Conservation (phyloP, 352 stramenopile genomes). For the Phytopythium delawarense region DNA sequence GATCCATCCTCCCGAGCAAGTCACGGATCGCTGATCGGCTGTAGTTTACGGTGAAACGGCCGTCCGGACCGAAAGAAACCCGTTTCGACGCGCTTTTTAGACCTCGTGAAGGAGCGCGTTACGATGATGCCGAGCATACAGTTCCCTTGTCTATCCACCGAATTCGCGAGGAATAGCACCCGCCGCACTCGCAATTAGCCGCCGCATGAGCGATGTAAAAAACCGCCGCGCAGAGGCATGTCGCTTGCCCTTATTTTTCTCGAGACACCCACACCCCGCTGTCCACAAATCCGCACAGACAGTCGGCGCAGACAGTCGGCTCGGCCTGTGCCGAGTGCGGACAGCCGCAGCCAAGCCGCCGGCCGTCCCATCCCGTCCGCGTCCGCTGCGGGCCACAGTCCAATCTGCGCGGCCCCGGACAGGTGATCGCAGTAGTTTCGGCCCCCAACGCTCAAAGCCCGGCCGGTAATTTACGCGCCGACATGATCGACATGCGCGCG, state of each 20-base stretch:
- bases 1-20: not conserved
- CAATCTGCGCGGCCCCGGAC: not conserved
- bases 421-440: not conserved
- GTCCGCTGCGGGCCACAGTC: not conserved
- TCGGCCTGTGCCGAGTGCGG: not conserved
- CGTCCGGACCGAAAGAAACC: too few relatives aligned
- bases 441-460: too few relatives aligned
- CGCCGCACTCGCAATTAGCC: too few relatives aligned
- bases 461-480: not conserved
- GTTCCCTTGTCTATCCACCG: too few relatives aligned
- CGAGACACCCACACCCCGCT: not conserved
- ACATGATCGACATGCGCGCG: constrained; percentile 10
- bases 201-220: too few relatives aligned
- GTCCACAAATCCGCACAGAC: constrained; percentile 3
- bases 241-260: not conserved
- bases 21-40: not conserved
- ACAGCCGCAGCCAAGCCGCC: not conserved
- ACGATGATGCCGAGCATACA: too few relatives aligned
- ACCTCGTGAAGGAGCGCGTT: too few relatives aligned
- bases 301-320: not conserved
- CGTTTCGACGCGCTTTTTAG: too few relatives aligned
- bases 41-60: not conserved
- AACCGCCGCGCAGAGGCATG: too few relatives aligned
- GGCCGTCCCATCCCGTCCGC: not conserved
- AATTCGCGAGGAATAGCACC: too few relatives aligned